These are phyloP conservation scores for Rhizopogon hawkerae DNA, from an alignment of 1,284 basidiomycete species.

Conservation along the genomic window DNA sequence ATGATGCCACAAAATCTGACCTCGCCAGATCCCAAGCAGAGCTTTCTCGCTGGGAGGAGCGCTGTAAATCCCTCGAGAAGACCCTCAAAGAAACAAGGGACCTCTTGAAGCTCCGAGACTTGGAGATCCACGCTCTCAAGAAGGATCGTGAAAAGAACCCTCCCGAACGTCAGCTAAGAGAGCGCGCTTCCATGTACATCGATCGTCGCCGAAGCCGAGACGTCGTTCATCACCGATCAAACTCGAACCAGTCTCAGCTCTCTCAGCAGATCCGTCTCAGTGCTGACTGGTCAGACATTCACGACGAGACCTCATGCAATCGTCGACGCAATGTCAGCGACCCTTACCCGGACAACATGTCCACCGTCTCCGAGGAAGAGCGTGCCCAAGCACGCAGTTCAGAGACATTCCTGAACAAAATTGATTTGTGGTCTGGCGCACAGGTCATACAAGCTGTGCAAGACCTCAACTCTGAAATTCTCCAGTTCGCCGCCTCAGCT, in stretches of 20 bases:
- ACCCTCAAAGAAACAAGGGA: constrained; percentile 46
- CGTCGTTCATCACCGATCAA: constrained; percentile 20
- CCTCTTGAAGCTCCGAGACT: constrained; percentile 37
- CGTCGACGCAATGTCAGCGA: constrained; percentile 12
- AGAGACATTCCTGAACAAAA: constrained; percentile 63
- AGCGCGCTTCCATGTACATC: constrained; percentile 16
- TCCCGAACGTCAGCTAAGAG: constrained; percentile 21
- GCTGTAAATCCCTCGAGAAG: constrained; percentile 51
- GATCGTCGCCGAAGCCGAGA: constrained; percentile 25
- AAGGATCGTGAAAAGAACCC: constrained; percentile 33
- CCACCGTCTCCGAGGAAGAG: constrained; percentile 37
- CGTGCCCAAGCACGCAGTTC: constrained; percentile 40
- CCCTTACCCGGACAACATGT: constrained; percentile 18
- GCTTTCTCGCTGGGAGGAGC: constrained; percentile 47
- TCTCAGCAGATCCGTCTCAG: constrained; percentile 25
- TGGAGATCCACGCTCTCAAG: constrained; percentile 48
- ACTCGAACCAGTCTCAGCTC: constrained; percentile 23
- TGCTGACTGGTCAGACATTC: constrained; percentile 26
- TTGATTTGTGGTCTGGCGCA: constrained; percentile 65
- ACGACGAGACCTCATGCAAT: constrained; percentile 11
- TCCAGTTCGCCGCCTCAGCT: constrained; percentile 65
- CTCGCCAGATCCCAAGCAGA: constrained; percentile 47
- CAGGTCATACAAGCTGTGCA: constrained; percentile 71
- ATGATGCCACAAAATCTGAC: constrained; percentile 48
- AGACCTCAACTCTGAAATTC: constrained; percentile 69